Percentiles rank a stretch among this genome's conserved stretches.
These are phyloP conservation scores for Metarhizium robertsii DNA, from an alignment of 2,329 filamentous ascomycete genomes.

Conservation along the genomic window DNA sequence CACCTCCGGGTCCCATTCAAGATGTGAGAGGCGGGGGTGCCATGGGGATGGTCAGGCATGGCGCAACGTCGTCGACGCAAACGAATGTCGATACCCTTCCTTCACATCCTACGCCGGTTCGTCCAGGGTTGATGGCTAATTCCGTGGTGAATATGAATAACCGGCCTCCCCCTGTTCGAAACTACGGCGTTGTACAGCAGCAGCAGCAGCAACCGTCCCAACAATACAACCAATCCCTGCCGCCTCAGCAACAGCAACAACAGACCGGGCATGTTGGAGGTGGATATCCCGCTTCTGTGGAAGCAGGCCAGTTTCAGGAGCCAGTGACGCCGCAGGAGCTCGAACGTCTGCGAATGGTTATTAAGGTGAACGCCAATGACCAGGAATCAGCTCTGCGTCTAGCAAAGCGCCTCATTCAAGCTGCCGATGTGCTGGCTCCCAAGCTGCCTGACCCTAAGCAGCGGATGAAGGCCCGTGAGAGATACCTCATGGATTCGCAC, in stretches of 20 bases:
- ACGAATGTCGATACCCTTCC: slow-evolving; percentile 38
- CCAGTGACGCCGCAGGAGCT: slow-evolving; percentile 71
- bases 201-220: slow-evolving; percentile 14
- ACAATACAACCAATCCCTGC: slow-evolving; percentile 16
- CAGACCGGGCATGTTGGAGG: neutral
- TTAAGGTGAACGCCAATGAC: slow-evolving; percentile 65
- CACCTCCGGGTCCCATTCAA: slow-evolving; percentile 16
- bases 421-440: slow-evolving; percentile 63
- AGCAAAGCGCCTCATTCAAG: slow-evolving; percentile 80
- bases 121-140: slow-evolving; percentile 52
- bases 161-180: slow-evolving; percentile 49
- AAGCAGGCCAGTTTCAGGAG: slow-evolving; percentile 11
- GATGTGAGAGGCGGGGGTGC: slow-evolving; percentile 1
- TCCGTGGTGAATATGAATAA: slow-evolving; percentile 45
- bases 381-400: slow-evolving; percentile 61
- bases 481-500: slow-evolving; percentile 75
- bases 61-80: slow-evolving; percentile 19
- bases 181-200: slow-evolving; percentile 38
- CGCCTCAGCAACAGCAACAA: slow-evolving; percentile 19
- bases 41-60: slow-evolving; percentile 9
- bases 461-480: slow-evolving; percentile 67
- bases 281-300: slow-evolving; percentile 1
- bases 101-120: slow-evolving; percentile 53
- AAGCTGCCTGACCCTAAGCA: slow-evolving; percentile 58
- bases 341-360: slow-evolving; percentile 59